phyloP scores from a whole-genome alignment of 2,329 filamentous ascomycete species.

The Ophiostoma sp. region DNA sequence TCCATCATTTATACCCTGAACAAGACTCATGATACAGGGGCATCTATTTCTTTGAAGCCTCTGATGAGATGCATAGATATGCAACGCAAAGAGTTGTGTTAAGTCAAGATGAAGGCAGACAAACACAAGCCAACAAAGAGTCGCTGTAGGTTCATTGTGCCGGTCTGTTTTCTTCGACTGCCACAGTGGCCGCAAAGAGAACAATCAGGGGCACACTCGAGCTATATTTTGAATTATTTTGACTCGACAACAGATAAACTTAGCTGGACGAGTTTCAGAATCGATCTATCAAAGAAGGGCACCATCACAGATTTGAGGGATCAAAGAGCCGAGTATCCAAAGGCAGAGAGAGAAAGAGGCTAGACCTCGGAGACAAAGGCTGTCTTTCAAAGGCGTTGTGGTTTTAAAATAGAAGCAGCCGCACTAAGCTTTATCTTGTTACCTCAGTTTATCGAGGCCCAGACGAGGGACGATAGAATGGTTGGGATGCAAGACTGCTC shows the following conservation, averaged over 20 bases:
- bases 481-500: neutral
- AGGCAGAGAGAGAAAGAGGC: neutral
- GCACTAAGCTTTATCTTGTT: no score
- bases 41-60: neutral
- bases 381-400: neutral
- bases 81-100: neutral
- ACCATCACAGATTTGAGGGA: neutral
- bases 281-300: neutral
- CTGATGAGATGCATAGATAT: neutral
- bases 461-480: neutral
- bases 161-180: neutral
- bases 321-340: neutral
- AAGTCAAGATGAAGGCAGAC: neutral
- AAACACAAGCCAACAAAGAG: neutral
- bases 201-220: constrained; percentile 12
- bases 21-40: neutral
- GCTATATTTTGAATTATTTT: neutral
- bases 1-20: constrained; percentile 18
- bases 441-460: no score
- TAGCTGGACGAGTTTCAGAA: neutral
- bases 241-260: neutral
- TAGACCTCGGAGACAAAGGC: neutral
- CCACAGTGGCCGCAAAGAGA: neutral
- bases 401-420: neutral
- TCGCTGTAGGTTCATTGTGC: neutral